Conservation (phyloP, 306 rosid species). For the Acacia crassicarpa region DNA sequence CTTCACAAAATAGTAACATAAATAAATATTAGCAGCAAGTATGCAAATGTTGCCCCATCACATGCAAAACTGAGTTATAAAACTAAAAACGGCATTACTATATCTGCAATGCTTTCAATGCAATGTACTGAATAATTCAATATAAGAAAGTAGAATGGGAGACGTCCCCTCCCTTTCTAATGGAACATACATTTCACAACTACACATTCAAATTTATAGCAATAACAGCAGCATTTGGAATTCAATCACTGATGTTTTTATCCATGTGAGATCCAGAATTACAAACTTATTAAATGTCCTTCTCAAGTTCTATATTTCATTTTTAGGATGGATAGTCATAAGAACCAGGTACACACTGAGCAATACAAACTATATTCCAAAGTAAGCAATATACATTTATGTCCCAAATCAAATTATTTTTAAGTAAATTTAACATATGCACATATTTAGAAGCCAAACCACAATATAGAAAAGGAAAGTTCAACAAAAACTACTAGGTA, state of each 20-base stretch:
- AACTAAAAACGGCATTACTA: conserved; percentile 18
- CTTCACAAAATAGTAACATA: conserved; percentile 38
- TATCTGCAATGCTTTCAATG: conserved; percentile 17
- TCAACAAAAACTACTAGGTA: conserved; percentile 10
- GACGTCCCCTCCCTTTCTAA: conserved; percentile 12
- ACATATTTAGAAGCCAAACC: conserved; percentile 16
- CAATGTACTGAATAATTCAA: conserved; percentile 20
- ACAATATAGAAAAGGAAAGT: conserved; percentile 17
- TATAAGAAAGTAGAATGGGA: not conserved
- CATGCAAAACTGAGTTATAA: conserved; percentile 7
- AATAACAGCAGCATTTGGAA: conserved; percentile 31
- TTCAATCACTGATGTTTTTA: not conserved
- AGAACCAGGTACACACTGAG: not conserved
- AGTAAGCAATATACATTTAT: not conserved
- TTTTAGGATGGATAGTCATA: conserved; percentile 14
- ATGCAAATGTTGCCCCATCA: conserved; percentile 9
- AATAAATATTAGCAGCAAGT: conserved; percentile 29
- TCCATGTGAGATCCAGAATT: conserved; percentile 8
- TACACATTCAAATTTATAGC: conserved; percentile 12
- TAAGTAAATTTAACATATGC: not conserved
- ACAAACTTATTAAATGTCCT: conserved; percentile 20
- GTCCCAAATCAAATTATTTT: not conserved
- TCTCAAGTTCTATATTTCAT: conserved; percentile 17
- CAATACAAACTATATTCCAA: conserved; percentile 13
- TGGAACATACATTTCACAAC: conserved; percentile 22